These are phyloP conservation scores for Ganoderma boninense DNA, from an alignment of 1,284 basidiomycete genomes.

Conservation along the genomic window DNA sequence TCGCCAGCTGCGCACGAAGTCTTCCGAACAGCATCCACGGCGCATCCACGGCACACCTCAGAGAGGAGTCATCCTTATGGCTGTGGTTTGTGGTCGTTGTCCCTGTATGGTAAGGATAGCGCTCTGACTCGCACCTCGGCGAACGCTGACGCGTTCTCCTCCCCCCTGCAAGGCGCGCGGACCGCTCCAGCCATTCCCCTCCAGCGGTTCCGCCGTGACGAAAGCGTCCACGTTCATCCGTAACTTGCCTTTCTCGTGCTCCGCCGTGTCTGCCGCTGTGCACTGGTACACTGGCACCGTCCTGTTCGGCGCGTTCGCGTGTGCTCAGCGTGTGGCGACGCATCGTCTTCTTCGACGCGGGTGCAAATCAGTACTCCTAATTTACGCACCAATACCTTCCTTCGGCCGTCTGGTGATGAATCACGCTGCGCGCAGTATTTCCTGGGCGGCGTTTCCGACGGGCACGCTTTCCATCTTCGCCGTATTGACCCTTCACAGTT, in stretches of 20 bases:
- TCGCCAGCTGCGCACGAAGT: neutral
- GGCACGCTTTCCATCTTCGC: no score
- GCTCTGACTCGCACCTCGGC: neutral
- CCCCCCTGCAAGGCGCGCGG: neutral
- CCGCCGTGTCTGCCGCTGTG: neutral
- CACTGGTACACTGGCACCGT: no score
- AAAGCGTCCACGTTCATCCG: no score
- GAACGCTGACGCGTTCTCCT: neutral
- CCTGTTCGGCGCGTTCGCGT: neutral
- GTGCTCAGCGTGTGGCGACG: neutral
- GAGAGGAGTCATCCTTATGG: neutral
- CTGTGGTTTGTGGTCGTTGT: conserved; percentile 2
- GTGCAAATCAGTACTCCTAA: no score
- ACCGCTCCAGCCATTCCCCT: neutral
- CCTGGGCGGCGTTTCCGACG: no score
- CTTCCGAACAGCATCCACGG: no score
- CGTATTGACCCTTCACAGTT: no score
- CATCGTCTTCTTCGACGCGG: neutral
- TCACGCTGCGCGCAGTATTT: no score
- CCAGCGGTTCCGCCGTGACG: no score
- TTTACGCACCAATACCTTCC: neutral
- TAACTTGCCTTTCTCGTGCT: neutral
- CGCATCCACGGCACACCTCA: no score
- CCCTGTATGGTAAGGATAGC: no score
- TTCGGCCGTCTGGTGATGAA: neutral